These are phyloP conservation scores for Colletotrichum spaethianum DNA, from an alignment of 2,329 filamentous ascomycete genomes.

Conservation along the genomic window DNA sequence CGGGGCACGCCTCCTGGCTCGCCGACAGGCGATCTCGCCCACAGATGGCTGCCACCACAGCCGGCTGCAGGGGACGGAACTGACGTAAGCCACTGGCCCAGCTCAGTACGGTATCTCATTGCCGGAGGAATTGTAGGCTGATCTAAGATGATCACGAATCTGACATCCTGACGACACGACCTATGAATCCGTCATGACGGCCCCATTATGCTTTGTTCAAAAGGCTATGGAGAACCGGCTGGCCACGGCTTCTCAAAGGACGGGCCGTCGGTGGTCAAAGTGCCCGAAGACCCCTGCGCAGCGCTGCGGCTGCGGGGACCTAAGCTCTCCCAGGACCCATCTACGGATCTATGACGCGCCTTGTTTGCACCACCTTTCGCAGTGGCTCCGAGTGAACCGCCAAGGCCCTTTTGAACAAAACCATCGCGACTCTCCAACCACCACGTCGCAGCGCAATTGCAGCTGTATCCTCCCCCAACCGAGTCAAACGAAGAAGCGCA, in stretches of 20 bases:
- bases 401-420: background rate
- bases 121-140: background rate
- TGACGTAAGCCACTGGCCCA: constrained; percentile 1
- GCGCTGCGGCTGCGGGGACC: background rate
- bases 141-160: background rate
- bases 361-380: constrained; percentile 18
- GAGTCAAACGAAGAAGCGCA: too few species aligned
- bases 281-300: constrained; percentile 28
- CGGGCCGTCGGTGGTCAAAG: constrained; percentile 19
- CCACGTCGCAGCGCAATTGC: background rate
- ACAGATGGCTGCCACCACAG: constrained; percentile 4
- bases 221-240: background rate
- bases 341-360: constrained; percentile 38
- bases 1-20: background rate
- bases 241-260: background rate
- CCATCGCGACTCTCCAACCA: constrained; percentile 7
- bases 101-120: constrained; percentile 6
- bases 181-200: background rate
- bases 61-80: constrained; percentile 8
- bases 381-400: background rate
- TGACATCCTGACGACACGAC: background rate
- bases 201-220: background rate
- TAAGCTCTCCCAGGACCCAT: constrained; percentile 5
- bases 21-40: constrained; percentile 4
- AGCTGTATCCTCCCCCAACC: background rate